Percentiles rank a stretch among this genome's conserved stretches.
Evolutionary conservation across 2,329 filamentous ascomycete genomes (phyloP).

Genomic region (Cladosporium sp.): DNA sequence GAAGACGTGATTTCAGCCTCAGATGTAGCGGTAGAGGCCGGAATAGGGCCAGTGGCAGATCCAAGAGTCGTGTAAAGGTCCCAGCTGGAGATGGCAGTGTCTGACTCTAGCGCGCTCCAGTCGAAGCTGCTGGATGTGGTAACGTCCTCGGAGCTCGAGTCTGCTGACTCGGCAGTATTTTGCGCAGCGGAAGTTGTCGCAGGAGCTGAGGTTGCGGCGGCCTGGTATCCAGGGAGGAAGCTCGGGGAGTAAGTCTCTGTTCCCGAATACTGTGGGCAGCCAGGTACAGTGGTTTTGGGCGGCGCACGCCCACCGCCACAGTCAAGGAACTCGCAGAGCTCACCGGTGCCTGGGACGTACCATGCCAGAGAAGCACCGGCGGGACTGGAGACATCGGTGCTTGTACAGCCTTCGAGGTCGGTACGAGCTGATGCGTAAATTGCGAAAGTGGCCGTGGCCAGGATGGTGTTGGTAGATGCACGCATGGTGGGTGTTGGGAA

Average conservation of each 20-base stretch:
- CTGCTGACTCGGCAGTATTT: constrained; percentile 3
- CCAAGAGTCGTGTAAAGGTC: constrained; percentile 15
- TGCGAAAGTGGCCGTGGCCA: constrained; percentile 24
- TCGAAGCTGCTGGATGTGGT: not conserved
- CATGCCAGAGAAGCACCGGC: constrained; percentile 47
- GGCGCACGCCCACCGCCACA: constrained; percentile 62
- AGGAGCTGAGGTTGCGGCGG: constrained; percentile 12
- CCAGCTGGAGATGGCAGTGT: constrained; percentile 12
- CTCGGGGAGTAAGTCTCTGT: constrained; percentile 49
- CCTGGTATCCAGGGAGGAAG: constrained; percentile 38
- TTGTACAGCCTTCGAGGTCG: constrained; percentile 41
- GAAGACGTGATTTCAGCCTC: constrained; percentile 4
- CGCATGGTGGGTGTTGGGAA: constrained; percentile 18
- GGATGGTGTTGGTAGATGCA: constrained; percentile 21
- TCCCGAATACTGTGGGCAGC: constrained; percentile 51
- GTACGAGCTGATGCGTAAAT: constrained; percentile 30
- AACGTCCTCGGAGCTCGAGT: not conserved
- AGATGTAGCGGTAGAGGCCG: not conserved
- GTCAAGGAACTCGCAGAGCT: constrained; percentile 59
- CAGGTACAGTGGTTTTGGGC: constrained; percentile 55
- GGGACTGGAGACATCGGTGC: constrained; percentile 28
- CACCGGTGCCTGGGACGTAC: constrained; percentile 58
- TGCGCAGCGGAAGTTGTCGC: constrained; percentile 9
- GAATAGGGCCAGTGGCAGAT: not conserved
- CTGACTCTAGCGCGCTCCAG: constrained; percentile 13